A percentile compares a stretch with the other conserved stretches of the same genome.
Conservation (phyloP, 257 asterid species). For the Ballota nigra region DNA sequence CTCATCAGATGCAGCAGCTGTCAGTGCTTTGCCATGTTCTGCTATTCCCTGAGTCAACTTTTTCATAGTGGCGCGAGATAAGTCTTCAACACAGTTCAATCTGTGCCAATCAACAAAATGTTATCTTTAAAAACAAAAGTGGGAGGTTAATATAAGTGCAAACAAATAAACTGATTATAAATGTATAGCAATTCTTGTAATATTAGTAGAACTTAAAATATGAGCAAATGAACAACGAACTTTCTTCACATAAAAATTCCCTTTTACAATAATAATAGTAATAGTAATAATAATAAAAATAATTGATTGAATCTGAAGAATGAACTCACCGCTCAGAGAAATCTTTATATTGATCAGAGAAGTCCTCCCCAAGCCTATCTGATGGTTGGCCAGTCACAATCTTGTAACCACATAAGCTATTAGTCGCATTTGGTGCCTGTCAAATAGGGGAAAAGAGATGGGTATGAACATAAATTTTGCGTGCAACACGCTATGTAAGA, state of each 20-base stretch:
- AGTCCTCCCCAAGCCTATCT: slow-evolving; percentile 98
- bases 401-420: slow-evolving; percentile 89
- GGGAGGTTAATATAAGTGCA: too few relatives aligned
- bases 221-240: too few relatives aligned
- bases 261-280: too few relatives aligned
- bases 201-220: too few relatives aligned
- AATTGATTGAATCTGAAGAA: slow-evolving; percentile 2
- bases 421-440: slow-evolving; percentile 94
- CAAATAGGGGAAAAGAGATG: slow-evolving; percentile 22
- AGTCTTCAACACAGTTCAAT: slow-evolving; percentile 76
- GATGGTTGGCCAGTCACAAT: slow-evolving; percentile 98
- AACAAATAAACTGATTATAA: too few relatives aligned
- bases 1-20: slow-evolving; percentile 77
- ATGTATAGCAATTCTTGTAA: too few relatives aligned
- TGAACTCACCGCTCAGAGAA: slow-evolving; percentile 68
- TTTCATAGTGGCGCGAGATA: slow-evolving; percentile 66
- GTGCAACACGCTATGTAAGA: slow-evolving; percentile 19
- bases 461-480: neutral
- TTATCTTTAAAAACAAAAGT: neutral
- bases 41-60: slow-evolving; percentile 75
- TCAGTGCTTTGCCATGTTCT: slow-evolving; percentile 59
- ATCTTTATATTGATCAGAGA: slow-evolving; percentile 70
- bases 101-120: slow-evolving; percentile 36
- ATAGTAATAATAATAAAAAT: neutral
- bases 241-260: neutral